phyloP scores from a whole-genome alignment of 768 basidiomycete species.

The Boletus rubroflammeus region DNA sequence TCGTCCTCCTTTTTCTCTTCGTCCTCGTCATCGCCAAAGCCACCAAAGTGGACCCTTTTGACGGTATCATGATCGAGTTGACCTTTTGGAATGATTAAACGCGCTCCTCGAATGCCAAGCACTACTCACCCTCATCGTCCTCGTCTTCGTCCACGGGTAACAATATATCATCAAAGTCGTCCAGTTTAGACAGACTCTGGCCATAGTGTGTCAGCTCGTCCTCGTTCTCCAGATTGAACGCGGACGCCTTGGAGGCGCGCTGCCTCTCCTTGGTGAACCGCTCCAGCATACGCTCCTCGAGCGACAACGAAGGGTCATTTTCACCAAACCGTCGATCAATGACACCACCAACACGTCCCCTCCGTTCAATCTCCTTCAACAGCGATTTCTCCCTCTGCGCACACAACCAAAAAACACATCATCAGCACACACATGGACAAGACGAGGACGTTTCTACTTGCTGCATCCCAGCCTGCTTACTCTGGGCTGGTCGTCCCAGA shows the following conservation, averaged over 20 bases:
- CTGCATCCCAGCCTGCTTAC: slow-evolving; percentile 88
- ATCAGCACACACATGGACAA: slow-evolving; percentile 5
- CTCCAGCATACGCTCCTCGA: slow-evolving; percentile 96
- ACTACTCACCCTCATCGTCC: slow-evolving; percentile 41
- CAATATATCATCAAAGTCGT: slow-evolving; percentile 77
- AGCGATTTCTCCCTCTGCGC: slow-evolving; percentile 79
- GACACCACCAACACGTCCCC: slow-evolving; percentile 81
- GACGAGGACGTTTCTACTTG: slow-evolving; percentile 49
- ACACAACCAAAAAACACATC: neutral
- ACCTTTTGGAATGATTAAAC: slow-evolving; percentile 37
- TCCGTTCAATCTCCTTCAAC: slow-evolving; percentile 82
- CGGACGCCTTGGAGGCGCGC: slow-evolving; percentile 64
- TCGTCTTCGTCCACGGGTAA: slow-evolving; percentile 50
- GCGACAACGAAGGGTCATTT: slow-evolving; percentile 85
- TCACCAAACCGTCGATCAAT: slow-evolving; percentile 96
- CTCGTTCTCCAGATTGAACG: slow-evolving; percentile 91
- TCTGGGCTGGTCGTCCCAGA: slow-evolving; percentile 78
- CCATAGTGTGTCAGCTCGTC: slow-evolving; percentile 91
- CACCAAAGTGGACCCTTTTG: slow-evolving; percentile 75
- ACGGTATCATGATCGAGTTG: slow-evolving; percentile 69
- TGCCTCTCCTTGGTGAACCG: slow-evolving; percentile 92
- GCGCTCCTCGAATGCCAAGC: neutral
- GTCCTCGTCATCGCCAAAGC: slow-evolving; percentile 71
- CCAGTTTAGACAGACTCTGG: slow-evolving; percentile 78
- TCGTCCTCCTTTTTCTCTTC: slow-evolving; percentile 51